phyloP scores from a whole-genome alignment of 306 rosid species.

The Dryas drummondii region DNA sequence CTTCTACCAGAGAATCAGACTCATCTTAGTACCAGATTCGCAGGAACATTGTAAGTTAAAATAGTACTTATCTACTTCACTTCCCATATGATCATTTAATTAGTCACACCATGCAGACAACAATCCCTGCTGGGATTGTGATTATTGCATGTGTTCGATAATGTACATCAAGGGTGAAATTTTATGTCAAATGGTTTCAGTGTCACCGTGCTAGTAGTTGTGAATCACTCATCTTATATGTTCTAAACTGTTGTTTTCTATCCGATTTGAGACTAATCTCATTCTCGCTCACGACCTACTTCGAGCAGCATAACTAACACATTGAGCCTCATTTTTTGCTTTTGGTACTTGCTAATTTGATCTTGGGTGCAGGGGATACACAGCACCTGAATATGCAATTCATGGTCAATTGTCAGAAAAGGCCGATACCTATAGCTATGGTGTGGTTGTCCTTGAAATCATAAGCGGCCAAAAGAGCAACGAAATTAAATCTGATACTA shows the following conservation, averaged over 20 bases:
- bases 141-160: too few relatives aligned
- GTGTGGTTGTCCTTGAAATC: constrained; percentile 66
- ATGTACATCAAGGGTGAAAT: too few relatives aligned
- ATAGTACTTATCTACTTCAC: too few relatives aligned
- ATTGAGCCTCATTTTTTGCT: too few relatives aligned
- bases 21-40: constrained; percentile 69
- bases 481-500: constrained; percentile 36
- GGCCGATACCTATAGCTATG: constrained; percentile 70
- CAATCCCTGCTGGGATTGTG: neutral
- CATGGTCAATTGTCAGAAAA: constrained; percentile 74
- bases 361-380: constrained; percentile 50
- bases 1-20: constrained; percentile 59
- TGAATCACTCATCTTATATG: too few relatives aligned
- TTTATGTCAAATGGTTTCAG: too few relatives aligned
- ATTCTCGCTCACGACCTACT: too few relatives aligned
- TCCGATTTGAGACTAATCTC: too few relatives aligned
- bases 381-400: constrained; percentile 75
- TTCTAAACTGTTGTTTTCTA: too few relatives aligned
- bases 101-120: neutral
- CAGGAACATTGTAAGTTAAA: constrained; percentile 65
- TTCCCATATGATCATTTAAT: neutral
- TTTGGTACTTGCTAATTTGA: neutral
- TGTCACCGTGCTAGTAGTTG: too few relatives aligned
- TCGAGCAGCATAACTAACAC: too few relatives aligned
- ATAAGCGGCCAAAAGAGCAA: constrained; percentile 56